Evolutionary conservation across 306 rosid species (phyloP).

Genomic region (Geum urbanum): DNA sequence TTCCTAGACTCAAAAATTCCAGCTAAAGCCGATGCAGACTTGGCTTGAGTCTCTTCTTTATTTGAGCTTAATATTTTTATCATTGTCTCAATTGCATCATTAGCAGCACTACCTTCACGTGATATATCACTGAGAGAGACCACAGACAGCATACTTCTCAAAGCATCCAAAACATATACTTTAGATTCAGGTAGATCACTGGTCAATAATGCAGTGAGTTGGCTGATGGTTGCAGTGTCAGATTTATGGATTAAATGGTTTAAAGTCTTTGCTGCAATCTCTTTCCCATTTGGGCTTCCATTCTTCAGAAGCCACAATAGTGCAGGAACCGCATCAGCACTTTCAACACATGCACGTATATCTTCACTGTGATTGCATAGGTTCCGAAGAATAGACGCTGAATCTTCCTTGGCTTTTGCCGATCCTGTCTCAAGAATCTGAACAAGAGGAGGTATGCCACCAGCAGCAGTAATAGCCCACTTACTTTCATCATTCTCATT

Average conservation of each 20-base stretch:
- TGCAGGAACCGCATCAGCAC: conserved; percentile 99
- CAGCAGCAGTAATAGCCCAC: conserved; percentile 99
- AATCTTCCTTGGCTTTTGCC: conserved; percentile 96
- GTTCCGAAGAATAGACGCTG: conserved; percentile 88
- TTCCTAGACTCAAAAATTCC: conserved; percentile 84
- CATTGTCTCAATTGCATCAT: conserved; percentile 90
- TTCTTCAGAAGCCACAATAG: conserved; percentile 90
- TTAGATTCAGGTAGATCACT: conserved; percentile 96
- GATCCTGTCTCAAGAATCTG: conserved; percentile 96
- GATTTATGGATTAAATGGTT: conserved; percentile 94
- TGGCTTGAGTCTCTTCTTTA: conserved; percentile 93
- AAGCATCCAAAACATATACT: conserved; percentile 80
- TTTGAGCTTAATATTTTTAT: conserved; percentile 67
- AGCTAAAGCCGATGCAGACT: conserved; percentile 87
- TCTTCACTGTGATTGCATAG: conserved; percentile 99
- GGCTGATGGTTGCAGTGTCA: conserved; percentile 92
- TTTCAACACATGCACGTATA: conserved; percentile 97
- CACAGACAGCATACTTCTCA: conserved; percentile 86
- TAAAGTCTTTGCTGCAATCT: conserved; percentile 95
- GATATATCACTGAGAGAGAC: conserved; percentile 79
- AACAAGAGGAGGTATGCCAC: conserved; percentile 99
- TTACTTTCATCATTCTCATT: conserved; percentile 94
- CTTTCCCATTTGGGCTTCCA: conserved; percentile 94
- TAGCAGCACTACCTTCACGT: conserved; percentile 91
- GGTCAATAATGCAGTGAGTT: conserved; percentile 87